These are phyloP conservation scores for Styphnolobium japonicum DNA, from an alignment of 306 rosid genomes.

Conservation along the genomic window DNA sequence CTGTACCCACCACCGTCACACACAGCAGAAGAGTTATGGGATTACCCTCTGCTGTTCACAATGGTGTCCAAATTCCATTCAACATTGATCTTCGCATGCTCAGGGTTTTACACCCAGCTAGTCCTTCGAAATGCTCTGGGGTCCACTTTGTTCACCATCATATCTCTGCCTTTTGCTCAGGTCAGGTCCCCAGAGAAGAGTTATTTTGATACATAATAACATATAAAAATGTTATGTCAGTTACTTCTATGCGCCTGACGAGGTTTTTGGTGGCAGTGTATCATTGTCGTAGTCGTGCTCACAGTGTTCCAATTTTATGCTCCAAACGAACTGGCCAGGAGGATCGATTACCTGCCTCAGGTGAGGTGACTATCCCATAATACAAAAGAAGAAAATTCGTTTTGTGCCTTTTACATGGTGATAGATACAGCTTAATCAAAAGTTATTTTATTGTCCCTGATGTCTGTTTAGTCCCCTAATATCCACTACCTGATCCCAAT, in stretches of 20 bases:
- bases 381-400: background rate
- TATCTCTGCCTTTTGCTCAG: slow-evolving; percentile 39
- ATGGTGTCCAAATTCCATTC: slow-evolving; percentile 39
- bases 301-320: slow-evolving; percentile 33
- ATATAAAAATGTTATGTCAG: background rate
- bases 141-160: slow-evolving; percentile 26
- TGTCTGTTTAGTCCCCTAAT: background rate
- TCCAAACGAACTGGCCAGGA: slow-evolving; percentile 52
- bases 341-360: slow-evolving; percentile 47
- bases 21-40: slow-evolving; percentile 41
- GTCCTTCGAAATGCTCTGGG: slow-evolving; percentile 35
- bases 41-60: slow-evolving; percentile 60
- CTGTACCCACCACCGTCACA: background rate
- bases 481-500: no score
- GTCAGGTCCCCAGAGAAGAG: slow-evolving; percentile 1
- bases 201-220: background rate
- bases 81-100: slow-evolving; percentile 11
- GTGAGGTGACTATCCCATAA: slow-evolving; percentile 50
- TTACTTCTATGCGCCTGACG: background rate
- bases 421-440: background rate
- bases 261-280: slow-evolving; percentile 38
- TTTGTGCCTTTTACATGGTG: no score
- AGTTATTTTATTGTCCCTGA: background rate
- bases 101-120: slow-evolving; percentile 32
- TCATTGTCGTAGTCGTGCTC: slow-evolving; percentile 38